A percentile compares a stretch with the other conserved stretches of the same genome.
These are phyloP conservation scores for Globisporangium spinosum DNA, from an alignment of 352 stramenopile genomes.

Conservation along the genomic window DNA sequence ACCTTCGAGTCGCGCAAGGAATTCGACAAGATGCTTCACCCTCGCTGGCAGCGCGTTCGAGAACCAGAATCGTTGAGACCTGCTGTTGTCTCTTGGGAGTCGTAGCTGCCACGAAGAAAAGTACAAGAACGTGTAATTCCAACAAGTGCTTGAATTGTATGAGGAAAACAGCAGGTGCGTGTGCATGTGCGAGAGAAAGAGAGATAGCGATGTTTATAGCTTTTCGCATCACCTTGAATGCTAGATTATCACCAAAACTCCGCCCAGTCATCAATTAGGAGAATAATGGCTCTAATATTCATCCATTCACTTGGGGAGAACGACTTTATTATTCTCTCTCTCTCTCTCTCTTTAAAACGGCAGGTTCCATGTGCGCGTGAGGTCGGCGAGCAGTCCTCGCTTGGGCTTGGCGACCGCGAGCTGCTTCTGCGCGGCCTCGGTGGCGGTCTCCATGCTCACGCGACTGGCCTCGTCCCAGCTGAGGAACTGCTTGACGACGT, in stretches of 20 bases:
- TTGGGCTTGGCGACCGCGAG: conserved; percentile 8
- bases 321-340: background rate
- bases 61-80: background rate
- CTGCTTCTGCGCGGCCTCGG: background rate
- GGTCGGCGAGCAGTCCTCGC: conserved; percentile 9
- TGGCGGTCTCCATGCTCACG: conserved; percentile 16
- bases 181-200: too few relatives aligned
- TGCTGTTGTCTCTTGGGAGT: background rate
- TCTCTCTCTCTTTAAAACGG: conserved; percentile 8
- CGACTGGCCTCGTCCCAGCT: conserved; percentile 30
- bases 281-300: background rate
- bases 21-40: background rate
- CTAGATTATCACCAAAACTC: too few relatives aligned
- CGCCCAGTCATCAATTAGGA: too few relatives aligned
- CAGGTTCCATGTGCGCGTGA: conserved; percentile 21
- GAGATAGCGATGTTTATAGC: too few relatives aligned
- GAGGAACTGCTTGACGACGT: conserved; percentile 39
- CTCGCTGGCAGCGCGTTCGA: background rate
- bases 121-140: too few relatives aligned
- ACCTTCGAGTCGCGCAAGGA: background rate
- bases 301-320: background rate
- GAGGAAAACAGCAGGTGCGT: too few relatives aligned
- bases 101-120: too few relatives aligned
- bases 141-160: too few relatives aligned
- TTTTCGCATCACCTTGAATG: too few relatives aligned